A percentile compares a stretch with the other conserved stretches of the same genome.
Evolutionary conservation across 73 alveolate species (phyloP).

Genomic region (Tetrahymena malaccensis): DNA sequence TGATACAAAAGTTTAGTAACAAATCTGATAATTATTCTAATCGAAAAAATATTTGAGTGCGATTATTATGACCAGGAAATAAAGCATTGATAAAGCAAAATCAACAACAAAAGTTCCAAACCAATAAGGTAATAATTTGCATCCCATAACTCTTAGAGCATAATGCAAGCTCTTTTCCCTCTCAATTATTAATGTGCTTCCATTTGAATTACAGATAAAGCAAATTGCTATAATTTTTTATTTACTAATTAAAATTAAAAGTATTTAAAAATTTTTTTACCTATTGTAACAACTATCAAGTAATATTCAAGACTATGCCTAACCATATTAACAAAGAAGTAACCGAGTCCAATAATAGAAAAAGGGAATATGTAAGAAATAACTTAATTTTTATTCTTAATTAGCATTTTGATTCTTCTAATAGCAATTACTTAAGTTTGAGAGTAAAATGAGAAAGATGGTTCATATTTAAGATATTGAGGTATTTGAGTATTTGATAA

Average conservation of each 20-base stretch:
- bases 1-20: not conserved
- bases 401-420: not conserved
- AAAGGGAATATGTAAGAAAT: not conserved
- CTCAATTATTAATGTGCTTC: not conserved
- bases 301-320: not conserved
- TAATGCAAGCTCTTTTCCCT: slow-evolving; percentile 21
- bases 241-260: not conserved
- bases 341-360: not conserved
- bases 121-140: slow-evolving; percentile 30
- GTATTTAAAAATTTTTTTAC: not conserved
- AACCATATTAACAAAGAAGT: not conserved
- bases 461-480: not conserved
- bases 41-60: not conserved
- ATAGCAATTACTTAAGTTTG: not conserved
- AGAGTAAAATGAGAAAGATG: not conserved
- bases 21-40: not conserved
- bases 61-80: not conserved
- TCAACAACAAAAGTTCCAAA: slow-evolving; percentile 25
- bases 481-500: not conserved
- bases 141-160: slow-evolving; percentile 32
- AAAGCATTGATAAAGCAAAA: not conserved
- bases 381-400: not conserved
- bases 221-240: not conserved
- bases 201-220: not conserved
- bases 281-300: not conserved